A percentile compares a stretch with the other conserved stretches of the same genome.
Conservation (phyloP, 768 basidiomycete genomes). For the Pisolithus orientalis region DNA sequence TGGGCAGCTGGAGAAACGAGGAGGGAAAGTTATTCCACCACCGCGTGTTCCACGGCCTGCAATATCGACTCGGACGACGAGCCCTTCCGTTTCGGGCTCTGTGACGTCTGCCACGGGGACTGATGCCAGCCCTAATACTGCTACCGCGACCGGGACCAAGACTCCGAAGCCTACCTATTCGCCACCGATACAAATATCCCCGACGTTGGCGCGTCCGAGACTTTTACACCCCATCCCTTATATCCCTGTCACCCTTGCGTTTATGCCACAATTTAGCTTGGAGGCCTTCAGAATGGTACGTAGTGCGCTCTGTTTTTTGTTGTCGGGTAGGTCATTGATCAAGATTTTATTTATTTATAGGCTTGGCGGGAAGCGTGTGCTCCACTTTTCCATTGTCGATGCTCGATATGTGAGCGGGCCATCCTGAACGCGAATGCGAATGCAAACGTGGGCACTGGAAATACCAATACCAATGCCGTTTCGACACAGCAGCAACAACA, state of each 20-base stretch:
- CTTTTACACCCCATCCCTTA: slow-evolving; percentile 64
- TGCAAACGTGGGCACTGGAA: slow-evolving; percentile 25
- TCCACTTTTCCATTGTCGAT: slow-evolving; percentile 66
- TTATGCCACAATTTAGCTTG: slow-evolving; percentile 51
- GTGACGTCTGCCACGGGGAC: too few relatives aligned
- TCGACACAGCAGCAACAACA: slow-evolving; percentile 10
- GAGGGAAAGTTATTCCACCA: too few relatives aligned
- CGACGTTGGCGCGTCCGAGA: slow-evolving; percentile 54
- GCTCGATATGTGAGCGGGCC: slow-evolving; percentile 68
- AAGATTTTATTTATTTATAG: slow-evolving; percentile 27
- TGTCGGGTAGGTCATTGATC: neutral
- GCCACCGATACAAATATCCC: slow-evolving; percentile 43
- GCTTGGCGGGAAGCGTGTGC: slow-evolving; percentile 71
- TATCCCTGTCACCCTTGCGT: slow-evolving; percentile 49
- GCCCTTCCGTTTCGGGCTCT: too few relatives aligned
- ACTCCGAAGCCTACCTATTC: slow-evolving; percentile 13
- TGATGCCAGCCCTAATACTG: too few relatives aligned
- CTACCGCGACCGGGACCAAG: too few relatives aligned
- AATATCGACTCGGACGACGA: too few relatives aligned
- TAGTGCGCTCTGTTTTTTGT: slow-evolving; percentile 8
- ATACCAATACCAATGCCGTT: slow-evolving; percentile 6
- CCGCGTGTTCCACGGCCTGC: too few relatives aligned
- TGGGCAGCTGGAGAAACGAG: slow-evolving; percentile 1
- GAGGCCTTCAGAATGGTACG: slow-evolving; percentile 55
- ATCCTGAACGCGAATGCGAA: slow-evolving; percentile 43